A percentile compares a stretch with the other conserved stretches of the same genome.
Evolutionary conservation across 1,284 basidiomycete genomes (phyloP).

Genomic region (Pulchroboletus neoregius): DNA sequence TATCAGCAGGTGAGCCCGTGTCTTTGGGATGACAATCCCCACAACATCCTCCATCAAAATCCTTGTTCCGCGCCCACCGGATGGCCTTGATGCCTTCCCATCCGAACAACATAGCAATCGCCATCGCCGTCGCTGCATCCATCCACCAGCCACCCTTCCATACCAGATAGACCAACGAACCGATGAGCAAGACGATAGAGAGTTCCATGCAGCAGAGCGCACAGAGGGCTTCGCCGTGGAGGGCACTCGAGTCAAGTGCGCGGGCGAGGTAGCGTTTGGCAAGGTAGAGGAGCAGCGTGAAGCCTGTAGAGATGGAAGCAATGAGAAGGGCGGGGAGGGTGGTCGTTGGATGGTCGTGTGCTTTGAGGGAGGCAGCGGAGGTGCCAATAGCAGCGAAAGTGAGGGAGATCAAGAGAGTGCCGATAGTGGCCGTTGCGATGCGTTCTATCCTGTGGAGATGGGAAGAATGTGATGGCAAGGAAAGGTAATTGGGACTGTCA

Average conservation of each 20-base stretch:
- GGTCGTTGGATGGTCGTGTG: slow-evolving; percentile 36
- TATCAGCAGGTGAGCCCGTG: background rate
- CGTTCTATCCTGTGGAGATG: slow-evolving; percentile 37
- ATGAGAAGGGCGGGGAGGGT: slow-evolving; percentile 41
- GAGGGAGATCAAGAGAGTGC: slow-evolving; percentile 36
- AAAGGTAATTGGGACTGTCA: background rate
- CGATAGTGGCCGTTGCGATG: slow-evolving; percentile 36
- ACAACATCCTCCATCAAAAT: slow-evolving; percentile 42
- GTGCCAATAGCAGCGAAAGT: slow-evolving; percentile 36
- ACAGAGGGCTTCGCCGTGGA: slow-evolving; percentile 43
- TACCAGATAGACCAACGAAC: slow-evolving; percentile 34
- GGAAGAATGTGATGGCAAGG: background rate
- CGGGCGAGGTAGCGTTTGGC: slow-evolving; percentile 43
- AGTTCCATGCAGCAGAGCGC: slow-evolving; percentile 34
- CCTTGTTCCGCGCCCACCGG: slow-evolving; percentile 34
- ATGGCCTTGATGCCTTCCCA: slow-evolving; percentile 43
- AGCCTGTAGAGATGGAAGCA: slow-evolving; percentile 37
- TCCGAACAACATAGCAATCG: slow-evolving; percentile 40
- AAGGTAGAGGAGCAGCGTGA: slow-evolving; percentile 42
- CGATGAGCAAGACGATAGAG: slow-evolving; percentile 35
- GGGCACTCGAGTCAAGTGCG: slow-evolving; percentile 41
- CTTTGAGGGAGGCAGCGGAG: slow-evolving; percentile 35
- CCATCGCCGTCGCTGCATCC: slow-evolving; percentile 40
- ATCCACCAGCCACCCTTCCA: slow-evolving; percentile 44
- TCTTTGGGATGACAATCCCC: slow-evolving; percentile 1